Percentiles rank a stretch among this genome's conserved stretches.
Evolutionary conservation across 345 rosid species (phyloP).

Genomic region (Nephelium lappaceum): DNA sequence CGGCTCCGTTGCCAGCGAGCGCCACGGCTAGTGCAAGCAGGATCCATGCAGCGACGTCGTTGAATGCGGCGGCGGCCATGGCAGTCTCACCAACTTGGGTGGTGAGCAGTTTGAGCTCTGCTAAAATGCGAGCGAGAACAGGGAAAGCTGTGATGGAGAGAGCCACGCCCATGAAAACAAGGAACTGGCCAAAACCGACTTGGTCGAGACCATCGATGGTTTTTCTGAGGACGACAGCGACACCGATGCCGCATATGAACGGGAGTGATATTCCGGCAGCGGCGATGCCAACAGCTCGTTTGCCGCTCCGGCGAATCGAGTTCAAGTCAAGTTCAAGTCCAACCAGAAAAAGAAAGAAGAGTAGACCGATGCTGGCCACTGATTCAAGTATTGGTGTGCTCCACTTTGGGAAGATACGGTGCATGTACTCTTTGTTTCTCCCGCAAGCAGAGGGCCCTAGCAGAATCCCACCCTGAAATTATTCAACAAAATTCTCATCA

Average conservation of each 20-base stretch:
- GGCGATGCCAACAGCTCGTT: constrained; percentile 72
- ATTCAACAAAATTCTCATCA: neutral
- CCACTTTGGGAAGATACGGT: constrained; percentile 67
- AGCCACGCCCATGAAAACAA: constrained; percentile 91
- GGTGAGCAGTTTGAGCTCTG: constrained; percentile 81
- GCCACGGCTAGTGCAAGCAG: constrained; percentile 80
- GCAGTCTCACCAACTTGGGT: constrained; percentile 74
- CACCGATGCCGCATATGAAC: constrained; percentile 66
- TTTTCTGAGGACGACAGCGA: constrained; percentile 56
- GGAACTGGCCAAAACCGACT: constrained; percentile 64
- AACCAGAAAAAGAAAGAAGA: constrained; percentile 88
- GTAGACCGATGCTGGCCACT: constrained; percentile 78
- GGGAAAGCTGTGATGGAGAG: constrained; percentile 97
- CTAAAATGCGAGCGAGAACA: constrained; percentile 85
- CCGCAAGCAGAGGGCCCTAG: constrained; percentile 85
- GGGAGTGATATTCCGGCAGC: constrained; percentile 73
- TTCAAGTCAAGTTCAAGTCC: constrained; percentile 82
- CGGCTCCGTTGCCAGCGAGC: constrained; percentile 56
- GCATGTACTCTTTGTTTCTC: constrained; percentile 48
- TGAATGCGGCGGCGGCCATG: constrained; percentile 93
- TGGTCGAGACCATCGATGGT: constrained; percentile 44
- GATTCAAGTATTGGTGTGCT: constrained; percentile 74
- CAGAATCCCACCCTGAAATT: constrained; percentile 74
- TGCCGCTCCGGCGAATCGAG: constrained; percentile 68
- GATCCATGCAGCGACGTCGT: constrained; percentile 90